Evolutionary conservation across 768 basidiomycete genomes (phyloP), one percentile per base, ranked within the genome.

Genomic region (Psilocybe azurescens): DNA sequence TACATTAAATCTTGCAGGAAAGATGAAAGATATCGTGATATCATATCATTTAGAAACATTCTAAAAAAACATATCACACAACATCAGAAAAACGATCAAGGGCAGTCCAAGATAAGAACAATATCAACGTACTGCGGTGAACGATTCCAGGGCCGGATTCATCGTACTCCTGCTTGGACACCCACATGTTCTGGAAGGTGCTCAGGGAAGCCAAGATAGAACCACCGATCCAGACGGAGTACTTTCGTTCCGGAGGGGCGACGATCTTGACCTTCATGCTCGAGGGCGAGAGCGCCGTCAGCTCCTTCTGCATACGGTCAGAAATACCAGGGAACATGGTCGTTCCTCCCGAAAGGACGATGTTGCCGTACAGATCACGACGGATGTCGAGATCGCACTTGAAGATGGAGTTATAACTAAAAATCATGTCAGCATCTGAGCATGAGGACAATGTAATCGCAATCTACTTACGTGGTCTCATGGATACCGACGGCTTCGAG

Each of bases 111-210:
- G 16, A 47, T 24, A 47, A 29, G n/a, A 28, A 24, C 18, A 58
- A 30, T 30, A 1, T 18, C n/a, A 53, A 67, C 49, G 63, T 74
- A 87, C 86, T 90, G 82, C 89, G 90, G 70, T 91, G 90, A 67
- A 91, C 89, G 64, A 92, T 91, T 60, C 84, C 87, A 64, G 90
- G 90, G 50, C 90, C 90, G 59, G 83, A 85, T 75, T 93, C 94
- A 74, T 95, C 94, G 78, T 95, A 95, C 80, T 95, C 94, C 72
- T 94, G 91, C 78, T 93, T 93, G 61, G 89, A 89, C 79, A 90
- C 90, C 94, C 95, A 97, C 79, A 96, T 80, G 75, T 95, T 95
- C 82, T 97, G 95, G 95, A 97, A 97, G 69, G 95, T 96, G 72
- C 87, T 90, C 53, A 97, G 85, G 33, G 93, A 95, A 49, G 94